Percentiles rank a stretch among this genome's conserved stretches.
Evolutionary conservation across 805 yeast genomes (phyloP).

Genomic region (Debaryomyces tyrocola): DNA sequence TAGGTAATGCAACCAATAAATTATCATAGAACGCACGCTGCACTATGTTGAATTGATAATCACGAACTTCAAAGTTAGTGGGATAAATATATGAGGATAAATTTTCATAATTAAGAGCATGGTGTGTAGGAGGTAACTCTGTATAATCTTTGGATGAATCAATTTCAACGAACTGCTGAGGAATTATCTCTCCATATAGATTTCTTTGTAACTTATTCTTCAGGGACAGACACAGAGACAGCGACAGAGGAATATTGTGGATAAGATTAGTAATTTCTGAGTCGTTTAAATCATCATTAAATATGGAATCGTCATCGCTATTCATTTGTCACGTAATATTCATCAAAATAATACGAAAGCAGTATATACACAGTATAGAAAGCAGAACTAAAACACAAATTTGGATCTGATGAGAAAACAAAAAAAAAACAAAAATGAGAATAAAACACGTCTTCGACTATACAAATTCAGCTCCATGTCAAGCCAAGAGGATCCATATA

Average conservation of each 20-base stretch:
- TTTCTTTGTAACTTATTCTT: slow-evolving; percentile 6
- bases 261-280: slow-evolving; percentile 5
- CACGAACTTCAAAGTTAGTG: slow-evolving; percentile 77
- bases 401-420: neutral
- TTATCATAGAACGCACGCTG: slow-evolving; percentile 70
- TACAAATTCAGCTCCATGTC: neutral
- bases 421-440: neutral
- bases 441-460: neutral
- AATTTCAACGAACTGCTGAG: neutral
- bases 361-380: no score
- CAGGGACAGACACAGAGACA: neutral
- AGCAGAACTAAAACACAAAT: neutral
- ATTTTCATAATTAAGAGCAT: slow-evolving; percentile 19
- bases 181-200: slow-evolving; percentile 10
- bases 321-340: neutral
- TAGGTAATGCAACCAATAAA: slow-evolving; percentile 86
- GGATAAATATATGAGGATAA: slow-evolving; percentile 69
- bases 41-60: slow-evolving; percentile 84
- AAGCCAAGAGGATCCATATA: slow-evolving; percentile 22
- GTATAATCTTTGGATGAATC: neutral
- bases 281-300: slow-evolving; percentile 14
- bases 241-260: neutral
- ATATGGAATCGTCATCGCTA: slow-evolving; percentile 11
- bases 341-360: neutral
- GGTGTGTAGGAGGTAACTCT: slow-evolving; percentile 22